Evolutionary conservation across 2,329 filamentous ascomycete species (phyloP).

Genomic region (Teratosphaeria viscida): DNA sequence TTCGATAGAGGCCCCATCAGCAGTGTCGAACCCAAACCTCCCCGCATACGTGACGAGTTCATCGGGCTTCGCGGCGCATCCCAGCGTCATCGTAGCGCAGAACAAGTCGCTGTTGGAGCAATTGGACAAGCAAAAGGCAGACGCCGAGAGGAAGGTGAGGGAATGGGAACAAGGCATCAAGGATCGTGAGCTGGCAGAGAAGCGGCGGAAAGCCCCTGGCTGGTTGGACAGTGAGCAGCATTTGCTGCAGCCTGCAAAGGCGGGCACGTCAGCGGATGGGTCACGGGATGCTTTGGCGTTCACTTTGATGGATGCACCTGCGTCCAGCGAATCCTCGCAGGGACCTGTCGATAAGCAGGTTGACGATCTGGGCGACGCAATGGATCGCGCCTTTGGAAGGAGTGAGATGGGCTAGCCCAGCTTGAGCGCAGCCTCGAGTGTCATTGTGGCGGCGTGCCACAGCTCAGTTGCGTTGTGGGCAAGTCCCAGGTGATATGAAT

Average conservation of each 20-base stretch:
- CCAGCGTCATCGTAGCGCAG: constrained; percentile 72
- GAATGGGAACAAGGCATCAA: constrained; percentile 59
- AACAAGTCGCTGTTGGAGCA: constrained; percentile 71
- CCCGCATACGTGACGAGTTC: constrained; percentile 66
- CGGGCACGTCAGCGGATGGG: constrained; percentile 1
- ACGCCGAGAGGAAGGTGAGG: constrained; percentile 56
- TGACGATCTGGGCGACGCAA: constrained; percentile 25
- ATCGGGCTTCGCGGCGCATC: constrained; percentile 69
- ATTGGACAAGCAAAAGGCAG: constrained; percentile 56
- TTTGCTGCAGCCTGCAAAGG: constrained; percentile 56
- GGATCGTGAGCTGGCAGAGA: constrained; percentile 64
- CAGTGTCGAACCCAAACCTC: constrained; percentile 28
- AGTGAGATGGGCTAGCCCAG: constrained; percentile 17
- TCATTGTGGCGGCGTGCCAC: background rate
- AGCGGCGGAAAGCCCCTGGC: constrained; percentile 66
- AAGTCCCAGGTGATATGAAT: background rate
- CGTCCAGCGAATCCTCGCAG: background rate
- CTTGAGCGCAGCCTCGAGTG: background rate
- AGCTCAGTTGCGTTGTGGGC: background rate
- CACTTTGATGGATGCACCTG: constrained; percentile 19
- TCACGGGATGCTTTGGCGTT: constrained; percentile 4
- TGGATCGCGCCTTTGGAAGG: constrained; percentile 28
- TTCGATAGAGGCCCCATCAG: constrained; percentile 41
- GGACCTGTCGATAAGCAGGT: constrained; percentile 13
- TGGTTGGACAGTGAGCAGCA: constrained; percentile 68